These are phyloP conservation scores for Helichrysum umbraculigerum DNA, from an alignment of 129 eudicot species.

Conservation along the genomic window DNA sequence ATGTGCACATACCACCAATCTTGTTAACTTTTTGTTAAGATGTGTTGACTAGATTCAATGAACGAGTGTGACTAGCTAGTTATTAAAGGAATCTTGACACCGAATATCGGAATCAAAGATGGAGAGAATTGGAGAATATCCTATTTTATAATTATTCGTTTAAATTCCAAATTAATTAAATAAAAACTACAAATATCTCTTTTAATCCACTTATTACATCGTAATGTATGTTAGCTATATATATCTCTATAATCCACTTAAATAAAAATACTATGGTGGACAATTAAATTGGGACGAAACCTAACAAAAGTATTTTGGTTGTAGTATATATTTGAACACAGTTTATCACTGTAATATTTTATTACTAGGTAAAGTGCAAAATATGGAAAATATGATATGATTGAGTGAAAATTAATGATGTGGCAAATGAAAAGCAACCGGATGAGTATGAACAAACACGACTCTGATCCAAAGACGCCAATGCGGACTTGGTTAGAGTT, in stretches of 20 bases:
- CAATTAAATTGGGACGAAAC: too few relatives aligned
- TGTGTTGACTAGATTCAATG: background rate
- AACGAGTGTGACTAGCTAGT: background rate
- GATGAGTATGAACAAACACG: conserved; percentile 25
- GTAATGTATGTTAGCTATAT: too few relatives aligned
- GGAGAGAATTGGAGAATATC: too few relatives aligned
- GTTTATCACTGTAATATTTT: background rate
- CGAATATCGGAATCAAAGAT: background rate
- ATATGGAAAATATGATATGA: background rate
- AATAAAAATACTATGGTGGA: too few relatives aligned
- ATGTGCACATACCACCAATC: background rate
- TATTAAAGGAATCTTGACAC: background rate
- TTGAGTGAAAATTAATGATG: background rate
- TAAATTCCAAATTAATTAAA: too few relatives aligned
- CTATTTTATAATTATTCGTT: too few relatives aligned
- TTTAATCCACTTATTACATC: too few relatives aligned
- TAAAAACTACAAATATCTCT: too few relatives aligned
- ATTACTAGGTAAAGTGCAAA: too few relatives aligned
- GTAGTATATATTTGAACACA: too few relatives aligned
- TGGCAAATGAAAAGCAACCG: background rate
- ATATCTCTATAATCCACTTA: too few relatives aligned
- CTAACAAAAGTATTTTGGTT: too few relatives aligned
- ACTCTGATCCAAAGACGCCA: conserved; percentile 22
- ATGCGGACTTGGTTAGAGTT: background rate
- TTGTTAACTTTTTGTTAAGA: background rate